These are phyloP conservation scores for Seminavis robusta DNA, from an alignment of 108 stramenopile genomes.

Conservation along the genomic window DNA sequence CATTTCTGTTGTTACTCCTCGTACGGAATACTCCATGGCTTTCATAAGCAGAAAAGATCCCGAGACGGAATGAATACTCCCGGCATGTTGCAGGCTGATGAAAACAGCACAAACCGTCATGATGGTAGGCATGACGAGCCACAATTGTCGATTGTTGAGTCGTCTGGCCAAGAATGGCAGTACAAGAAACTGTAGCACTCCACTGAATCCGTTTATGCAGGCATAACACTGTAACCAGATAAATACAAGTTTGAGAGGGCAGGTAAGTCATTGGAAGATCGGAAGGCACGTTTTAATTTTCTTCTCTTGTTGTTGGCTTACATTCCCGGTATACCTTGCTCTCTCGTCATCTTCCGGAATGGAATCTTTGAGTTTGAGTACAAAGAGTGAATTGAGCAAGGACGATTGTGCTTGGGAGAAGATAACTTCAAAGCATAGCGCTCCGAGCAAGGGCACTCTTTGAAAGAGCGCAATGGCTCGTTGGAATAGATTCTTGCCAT, in stretches of 20 bases:
- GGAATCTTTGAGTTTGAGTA: slow-evolving; percentile 41
- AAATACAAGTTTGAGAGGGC: not conserved
- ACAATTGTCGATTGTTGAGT: slow-evolving; percentile 29
- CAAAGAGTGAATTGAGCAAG: slow-evolving; percentile 45
- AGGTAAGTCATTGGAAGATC: not conserved
- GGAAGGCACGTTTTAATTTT: not conserved
- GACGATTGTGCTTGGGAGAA: slow-evolving; percentile 49
- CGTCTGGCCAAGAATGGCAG: slow-evolving; percentile 35
- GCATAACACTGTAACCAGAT: slow-evolving; percentile 13
- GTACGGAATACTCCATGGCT: slow-evolving; percentile 54
- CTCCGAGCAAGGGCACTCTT: slow-evolving; percentile 49
- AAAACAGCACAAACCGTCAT: slow-evolving; percentile 37
- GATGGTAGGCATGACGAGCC: slow-evolving; percentile 42
- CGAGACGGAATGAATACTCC: slow-evolving; percentile 18
- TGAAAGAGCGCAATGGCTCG: not conserved
- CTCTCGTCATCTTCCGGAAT: slow-evolving; percentile 43
- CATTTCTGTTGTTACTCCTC: slow-evolving; percentile 50
- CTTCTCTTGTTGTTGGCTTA: slow-evolving; percentile 11
- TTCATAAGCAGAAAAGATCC: slow-evolving; percentile 47
- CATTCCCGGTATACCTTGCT: slow-evolving; percentile 55
- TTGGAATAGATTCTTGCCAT: not conserved
- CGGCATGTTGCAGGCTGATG: slow-evolving; percentile 1
- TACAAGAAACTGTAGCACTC: slow-evolving; percentile 54
- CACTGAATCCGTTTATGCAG: slow-evolving; percentile 51
- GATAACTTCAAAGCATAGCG: slow-evolving; percentile 49